Evolutionary conservation across 345 rosid genomes (phyloP).

Genomic region (Bruguiera sexangula): DNA sequence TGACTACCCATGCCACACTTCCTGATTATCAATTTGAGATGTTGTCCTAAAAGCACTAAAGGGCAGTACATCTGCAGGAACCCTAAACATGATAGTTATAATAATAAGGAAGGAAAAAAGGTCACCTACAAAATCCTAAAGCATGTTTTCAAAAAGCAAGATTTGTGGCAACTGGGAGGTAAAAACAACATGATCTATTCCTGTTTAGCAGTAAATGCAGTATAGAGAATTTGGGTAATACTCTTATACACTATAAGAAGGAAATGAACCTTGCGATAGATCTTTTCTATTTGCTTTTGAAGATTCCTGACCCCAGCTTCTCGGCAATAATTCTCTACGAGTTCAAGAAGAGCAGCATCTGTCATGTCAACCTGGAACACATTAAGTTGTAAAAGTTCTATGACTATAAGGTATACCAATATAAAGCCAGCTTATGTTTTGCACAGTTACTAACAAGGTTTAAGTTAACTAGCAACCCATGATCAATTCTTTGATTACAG

Average conservation of each 20-base stretch:
- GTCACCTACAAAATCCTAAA: too few relatives aligned
- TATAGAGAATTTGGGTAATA: too few relatives aligned
- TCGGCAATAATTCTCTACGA: slow-evolving; percentile 94
- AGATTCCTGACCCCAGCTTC: slow-evolving; percentile 99
- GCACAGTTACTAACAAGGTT: not conserved
- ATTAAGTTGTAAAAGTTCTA: not conserved
- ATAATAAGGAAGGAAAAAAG: too few relatives aligned
- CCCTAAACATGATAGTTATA: too few relatives aligned
- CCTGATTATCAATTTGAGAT: too few relatives aligned
- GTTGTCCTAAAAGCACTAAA: too few relatives aligned
- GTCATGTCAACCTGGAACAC: slow-evolving; percentile 78
- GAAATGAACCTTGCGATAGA: slow-evolving; percentile 83
- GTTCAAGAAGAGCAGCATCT: slow-evolving; percentile 78
- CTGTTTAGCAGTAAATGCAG: too few relatives aligned
- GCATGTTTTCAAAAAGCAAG: too few relatives aligned
- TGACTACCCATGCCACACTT: too few relatives aligned
- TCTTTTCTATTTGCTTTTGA: slow-evolving; percentile 97
- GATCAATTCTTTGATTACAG: not conserved
- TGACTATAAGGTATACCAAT: slow-evolving; percentile 7
- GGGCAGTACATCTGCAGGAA: too few relatives aligned
- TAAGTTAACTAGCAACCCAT: not conserved
- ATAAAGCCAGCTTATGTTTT: not conserved
- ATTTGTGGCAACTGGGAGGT: too few relatives aligned
- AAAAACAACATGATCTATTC: too few relatives aligned
- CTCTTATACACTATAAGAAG: not conserved